phyloP scores from a whole-genome alignment of 352 stramenopile species.

The Peronospora tabacina region DNA sequence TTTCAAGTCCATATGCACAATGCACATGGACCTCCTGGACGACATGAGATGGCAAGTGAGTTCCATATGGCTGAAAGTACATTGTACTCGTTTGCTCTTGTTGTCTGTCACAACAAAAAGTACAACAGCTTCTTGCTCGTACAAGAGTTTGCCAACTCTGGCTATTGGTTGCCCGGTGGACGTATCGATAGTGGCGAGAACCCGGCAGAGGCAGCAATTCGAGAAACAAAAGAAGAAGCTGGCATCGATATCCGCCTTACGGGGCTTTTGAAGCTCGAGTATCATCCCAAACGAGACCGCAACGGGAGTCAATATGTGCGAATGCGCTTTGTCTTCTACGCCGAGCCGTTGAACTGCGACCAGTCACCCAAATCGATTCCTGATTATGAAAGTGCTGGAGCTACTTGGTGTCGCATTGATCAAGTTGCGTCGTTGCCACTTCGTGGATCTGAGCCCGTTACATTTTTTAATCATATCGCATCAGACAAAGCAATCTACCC shows the following conservation, averaged over 20 bases:
- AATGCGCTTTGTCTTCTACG: constrained; percentile 84
- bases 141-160: constrained; percentile 82
- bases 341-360: constrained; percentile 65
- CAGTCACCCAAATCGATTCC: constrained; percentile 81
- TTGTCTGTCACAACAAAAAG: constrained; percentile 79
- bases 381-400: constrained; percentile 80
- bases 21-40: constrained; percentile 63
- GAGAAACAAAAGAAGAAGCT: constrained; percentile 82
- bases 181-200: constrained; percentile 76
- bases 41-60: constrained; percentile 76
- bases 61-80: constrained; percentile 65
- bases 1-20: constrained; percentile 86
- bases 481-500: constrained; percentile 65
- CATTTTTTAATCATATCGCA: constrained; percentile 70
- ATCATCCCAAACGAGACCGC: constrained; percentile 76
- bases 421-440: constrained; percentile 61
- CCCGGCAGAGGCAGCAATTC: constrained; percentile 61
- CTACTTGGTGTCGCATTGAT: constrained; percentile 67
- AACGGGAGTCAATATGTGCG: constrained; percentile 63
- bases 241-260: constrained; percentile 76
- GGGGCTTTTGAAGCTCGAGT: constrained; percentile 76
- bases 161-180: constrained; percentile 76
- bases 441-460: constrained; percentile 60
- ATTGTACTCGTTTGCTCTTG: constrained; percentile 78
- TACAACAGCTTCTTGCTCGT: constrained; percentile 80